phyloP scores from a whole-genome alignment of 306 rosid genomes.

The Dryas alaskensis region DNA sequence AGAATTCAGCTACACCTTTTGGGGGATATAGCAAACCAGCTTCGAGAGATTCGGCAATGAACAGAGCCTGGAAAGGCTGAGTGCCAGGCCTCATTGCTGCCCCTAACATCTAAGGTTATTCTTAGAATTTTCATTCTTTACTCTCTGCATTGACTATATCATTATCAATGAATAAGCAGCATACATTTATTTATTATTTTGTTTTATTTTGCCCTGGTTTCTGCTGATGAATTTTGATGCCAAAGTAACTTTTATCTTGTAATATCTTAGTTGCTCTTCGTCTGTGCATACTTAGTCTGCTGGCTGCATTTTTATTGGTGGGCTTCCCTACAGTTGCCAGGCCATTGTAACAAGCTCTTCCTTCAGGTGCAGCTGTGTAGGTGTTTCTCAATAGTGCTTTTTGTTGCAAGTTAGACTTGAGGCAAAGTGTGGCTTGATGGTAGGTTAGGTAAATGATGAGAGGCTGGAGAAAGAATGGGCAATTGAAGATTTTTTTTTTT shows the following conservation, averaged over 20 bases:
- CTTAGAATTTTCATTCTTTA: background rate
- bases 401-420: constrained; percentile 6
- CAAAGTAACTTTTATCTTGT: background rate
- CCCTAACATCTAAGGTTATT: constrained; percentile 41
- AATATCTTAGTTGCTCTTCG: background rate
- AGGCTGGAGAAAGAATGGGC: background rate
- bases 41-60: constrained; percentile 37
- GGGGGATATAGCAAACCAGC: constrained; percentile 40
- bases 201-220: background rate
- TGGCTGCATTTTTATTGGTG: background rate
- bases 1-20: constrained; percentile 35
- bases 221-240: background rate
- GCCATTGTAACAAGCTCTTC: background rate
- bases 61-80: constrained; percentile 35
- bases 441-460: background rate
- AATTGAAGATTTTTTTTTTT: background rate
- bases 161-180: background rate
- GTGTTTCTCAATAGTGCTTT: background rate
- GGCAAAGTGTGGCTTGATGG: background rate
- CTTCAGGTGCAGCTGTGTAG: background rate
- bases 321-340: background rate
- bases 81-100: constrained; percentile 42
- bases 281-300: background rate
- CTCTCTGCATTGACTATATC: background rate
- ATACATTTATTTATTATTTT: background rate